Conservation (phyloP, 148 eudicot genomes). For the Simmondsia chinensis region DNA sequence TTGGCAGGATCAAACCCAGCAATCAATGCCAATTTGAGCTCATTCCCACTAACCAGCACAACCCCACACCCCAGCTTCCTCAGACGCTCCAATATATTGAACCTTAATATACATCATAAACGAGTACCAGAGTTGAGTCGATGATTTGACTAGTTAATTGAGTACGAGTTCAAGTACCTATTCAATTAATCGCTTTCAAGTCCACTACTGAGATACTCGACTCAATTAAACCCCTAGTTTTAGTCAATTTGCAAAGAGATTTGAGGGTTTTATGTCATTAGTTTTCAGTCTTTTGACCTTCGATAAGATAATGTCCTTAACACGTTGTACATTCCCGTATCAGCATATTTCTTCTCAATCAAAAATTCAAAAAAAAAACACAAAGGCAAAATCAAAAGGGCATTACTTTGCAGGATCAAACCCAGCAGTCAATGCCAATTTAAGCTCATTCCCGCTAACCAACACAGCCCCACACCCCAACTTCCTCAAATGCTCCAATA, state of each 20-base stretch:
- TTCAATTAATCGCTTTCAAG: too few relatives aligned
- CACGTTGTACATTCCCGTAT: too few relatives aligned
- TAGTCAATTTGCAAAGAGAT: too few relatives aligned
- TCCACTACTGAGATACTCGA: too few relatives aligned
- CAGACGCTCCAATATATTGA: slow-evolving; percentile 66
- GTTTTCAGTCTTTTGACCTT: too few relatives aligned
- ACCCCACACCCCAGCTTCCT: slow-evolving; percentile 59
- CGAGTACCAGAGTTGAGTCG: too few relatives aligned
- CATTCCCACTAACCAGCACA: slow-evolving; percentile 70
- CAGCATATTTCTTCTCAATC: not conserved
- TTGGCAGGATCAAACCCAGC: slow-evolving; percentile 83
- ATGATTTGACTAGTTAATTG: too few relatives aligned
- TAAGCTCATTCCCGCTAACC: slow-evolving; percentile 95
- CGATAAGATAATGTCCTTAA: too few relatives aligned
- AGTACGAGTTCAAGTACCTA: too few relatives aligned
- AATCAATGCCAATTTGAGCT: slow-evolving; percentile 49
- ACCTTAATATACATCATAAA: too few relatives aligned
- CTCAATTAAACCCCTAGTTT: too few relatives aligned
- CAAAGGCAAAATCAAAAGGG: not conserved
- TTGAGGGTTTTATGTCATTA: too few relatives aligned
- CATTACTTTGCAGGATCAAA: slow-evolving; percentile 57
- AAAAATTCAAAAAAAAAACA: not conserved
- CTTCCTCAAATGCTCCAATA: slow-evolving; percentile 82
- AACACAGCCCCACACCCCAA: slow-evolving; percentile 92
- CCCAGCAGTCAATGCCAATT: slow-evolving; percentile 70